A percentile compares a stretch with the other conserved stretches of the same genome.
Conservation (phyloP, 257 asterid species). For the Primulina tabacum region DNA sequence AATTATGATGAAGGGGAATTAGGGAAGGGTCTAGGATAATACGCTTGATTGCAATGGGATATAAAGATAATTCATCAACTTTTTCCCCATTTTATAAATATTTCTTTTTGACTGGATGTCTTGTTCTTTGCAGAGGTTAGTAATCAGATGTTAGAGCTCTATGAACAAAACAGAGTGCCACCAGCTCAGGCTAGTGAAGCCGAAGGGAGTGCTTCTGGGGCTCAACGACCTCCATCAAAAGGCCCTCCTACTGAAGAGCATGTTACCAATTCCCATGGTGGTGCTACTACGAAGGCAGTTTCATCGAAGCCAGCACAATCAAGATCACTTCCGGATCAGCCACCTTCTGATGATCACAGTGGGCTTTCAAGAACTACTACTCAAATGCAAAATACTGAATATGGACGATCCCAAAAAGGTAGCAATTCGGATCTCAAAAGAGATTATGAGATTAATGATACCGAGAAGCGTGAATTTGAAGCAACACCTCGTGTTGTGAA, state of each 20-base stretch:
- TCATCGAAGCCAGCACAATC: slow-evolving; percentile 8
- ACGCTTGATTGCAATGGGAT: slow-evolving; percentile 9
- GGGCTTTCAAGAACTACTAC: slow-evolving; percentile 24
- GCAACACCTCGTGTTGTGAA: slow-evolving; percentile 33
- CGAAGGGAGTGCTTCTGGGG: slow-evolving; percentile 27
- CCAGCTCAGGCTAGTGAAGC: slow-evolving; percentile 30
- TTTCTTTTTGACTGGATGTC: slow-evolving; percentile 2
- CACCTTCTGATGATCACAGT: slow-evolving; percentile 29
- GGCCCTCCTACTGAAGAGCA: slow-evolving; percentile 22
- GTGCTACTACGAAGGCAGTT: not conserved
- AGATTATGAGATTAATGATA: slow-evolving; percentile 42
- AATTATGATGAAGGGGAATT: slow-evolving; percentile 20
- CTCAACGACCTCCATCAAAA: slow-evolving; percentile 16
- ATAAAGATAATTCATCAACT: not conserved
- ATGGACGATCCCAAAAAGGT: slow-evolving; percentile 25
- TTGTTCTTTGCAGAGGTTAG: slow-evolving; percentile 29
- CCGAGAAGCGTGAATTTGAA: slow-evolving; percentile 36
- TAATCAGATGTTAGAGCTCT: slow-evolving; percentile 30
- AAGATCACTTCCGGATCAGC: slow-evolving; percentile 23
- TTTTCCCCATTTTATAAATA: not conserved
- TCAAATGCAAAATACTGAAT: slow-evolving; percentile 32
- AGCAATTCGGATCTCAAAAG: slow-evolving; percentile 23
- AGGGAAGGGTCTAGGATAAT: slow-evolving; percentile 31
- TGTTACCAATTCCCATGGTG: slow-evolving; percentile 17
- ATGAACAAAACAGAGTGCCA: slow-evolving; percentile 29